Conservation (phyloP, 805 yeast species). For the Kuraishia floccosa region DNA sequence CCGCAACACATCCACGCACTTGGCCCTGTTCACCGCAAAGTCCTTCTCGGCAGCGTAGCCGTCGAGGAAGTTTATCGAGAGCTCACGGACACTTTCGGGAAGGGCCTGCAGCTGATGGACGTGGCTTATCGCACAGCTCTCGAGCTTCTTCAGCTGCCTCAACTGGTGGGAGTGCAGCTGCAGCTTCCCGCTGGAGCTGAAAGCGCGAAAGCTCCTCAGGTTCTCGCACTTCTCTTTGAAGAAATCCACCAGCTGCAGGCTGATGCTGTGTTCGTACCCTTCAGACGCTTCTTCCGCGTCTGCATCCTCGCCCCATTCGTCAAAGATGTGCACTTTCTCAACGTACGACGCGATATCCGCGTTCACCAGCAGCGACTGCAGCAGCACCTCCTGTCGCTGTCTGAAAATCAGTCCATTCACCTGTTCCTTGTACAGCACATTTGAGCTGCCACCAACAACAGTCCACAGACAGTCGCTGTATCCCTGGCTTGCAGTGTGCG, state of each 20-base stretch:
- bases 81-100: conserved; percentile 8
- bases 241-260: conserved; percentile 10
- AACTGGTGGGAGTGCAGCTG: conserved; percentile 4
- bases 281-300: too few species aligned
- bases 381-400: conserved; percentile 27
- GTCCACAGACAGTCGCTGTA: conserved; percentile 13
- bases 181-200: conserved; percentile 7
- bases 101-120: conserved; percentile 9
- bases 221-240: conserved; percentile 7
- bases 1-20: conserved; percentile 1
- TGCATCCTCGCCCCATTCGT: conserved; percentile 7
- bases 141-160: conserved; percentile 3
- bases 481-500: conserved; percentile 4
- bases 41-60: conserved; percentile 3
- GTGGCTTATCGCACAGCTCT: conserved; percentile 8
- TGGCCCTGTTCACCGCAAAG: conserved; percentile 1
- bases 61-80: conserved; percentile 8
- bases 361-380: conserved; percentile 23
- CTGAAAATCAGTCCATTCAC: conserved; percentile 24
- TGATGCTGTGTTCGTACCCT: too few species aligned
- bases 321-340: conserved; percentile 21
- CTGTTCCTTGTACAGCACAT: conserved; percentile 19
- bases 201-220: conserved; percentile 5
- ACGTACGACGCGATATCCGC: conserved; percentile 20
- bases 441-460: conserved; percentile 23